A percentile compares a stretch with the other conserved stretches of the same genome.
These are phyloP conservation scores for Cryptococcus floricola DNA, from an alignment of 1,284 basidiomycete genomes.

Conservation along the genomic window DNA sequence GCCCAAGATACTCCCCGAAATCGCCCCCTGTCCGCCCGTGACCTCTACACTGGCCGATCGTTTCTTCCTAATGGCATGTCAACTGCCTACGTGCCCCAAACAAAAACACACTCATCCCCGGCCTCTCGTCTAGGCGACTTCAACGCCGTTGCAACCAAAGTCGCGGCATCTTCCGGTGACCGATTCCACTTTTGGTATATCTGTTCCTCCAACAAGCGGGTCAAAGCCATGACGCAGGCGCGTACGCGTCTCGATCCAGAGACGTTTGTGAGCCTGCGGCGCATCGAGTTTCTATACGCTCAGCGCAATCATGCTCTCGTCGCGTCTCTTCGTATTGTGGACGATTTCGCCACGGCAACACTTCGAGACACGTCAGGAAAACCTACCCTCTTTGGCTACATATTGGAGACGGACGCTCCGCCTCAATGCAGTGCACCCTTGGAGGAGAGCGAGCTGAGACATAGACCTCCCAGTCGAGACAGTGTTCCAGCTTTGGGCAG, in stretches of 20 bases:
- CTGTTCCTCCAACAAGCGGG: conserved; percentile 22
- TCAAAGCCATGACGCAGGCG: conserved; percentile 21
- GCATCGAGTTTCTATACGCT: conserved; percentile 33
- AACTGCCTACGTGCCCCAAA: neutral
- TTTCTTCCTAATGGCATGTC: neutral
- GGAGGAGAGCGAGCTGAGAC: too few relatives aligned
- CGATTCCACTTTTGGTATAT: conserved; percentile 48
- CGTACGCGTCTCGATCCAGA: conserved; percentile 34
- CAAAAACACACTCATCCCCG: neutral
- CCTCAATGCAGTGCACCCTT: conserved; percentile 29
- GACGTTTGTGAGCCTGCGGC: conserved; percentile 37
- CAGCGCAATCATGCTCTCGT: conserved; percentile 35
- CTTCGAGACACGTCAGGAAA: conserved; percentile 11
- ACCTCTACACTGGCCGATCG: neutral
- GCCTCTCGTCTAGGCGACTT: neutral
- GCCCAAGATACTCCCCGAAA: neutral
- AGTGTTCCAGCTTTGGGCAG: neutral
- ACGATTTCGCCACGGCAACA: conserved; percentile 7
- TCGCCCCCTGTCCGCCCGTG: neutral
- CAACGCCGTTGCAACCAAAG: neutral
- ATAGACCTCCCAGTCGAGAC: neutral
- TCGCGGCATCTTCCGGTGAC: neutral
- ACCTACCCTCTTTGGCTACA: conserved; percentile 34
- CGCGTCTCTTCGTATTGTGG: conserved; percentile 31
- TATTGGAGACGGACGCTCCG: conserved; percentile 43